Base-by-base conservation (phyloP, 129 eudicot species). In the Flaveria bidentis region DNA sequence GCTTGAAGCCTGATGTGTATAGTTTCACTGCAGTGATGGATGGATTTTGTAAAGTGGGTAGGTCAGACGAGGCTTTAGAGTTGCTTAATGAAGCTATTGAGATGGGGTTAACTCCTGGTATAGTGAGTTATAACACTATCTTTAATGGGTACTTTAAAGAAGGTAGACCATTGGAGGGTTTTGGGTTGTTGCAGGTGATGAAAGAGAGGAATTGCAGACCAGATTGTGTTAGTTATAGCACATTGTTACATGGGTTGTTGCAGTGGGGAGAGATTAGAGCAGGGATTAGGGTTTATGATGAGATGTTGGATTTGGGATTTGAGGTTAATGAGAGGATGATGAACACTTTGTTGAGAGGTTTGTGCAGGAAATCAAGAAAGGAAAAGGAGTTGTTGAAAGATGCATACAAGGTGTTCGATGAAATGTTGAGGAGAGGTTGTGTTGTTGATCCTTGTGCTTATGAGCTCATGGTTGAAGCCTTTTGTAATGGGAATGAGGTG, bases 41-140 rank as follows among this genome's bases (percentile, higher is more conserved):
- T 86, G 98, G 96, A 9, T 86, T 92, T 45, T 92, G 98, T 53
- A 92, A 89, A 71, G 98, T 92, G 82, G 96, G 98, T 12, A 84
- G 98, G 42, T 87, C 96, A 9, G 69, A 90, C 63, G 98, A 92
- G 81, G 98, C 96, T 15, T 28, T 87, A 17, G 98, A 92, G 56
- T 86, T 92, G 83, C 86, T 89, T 4, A 63, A 81, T 56, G 96
- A 89, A 80, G 98, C 90, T 41, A 49, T 84, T 80, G 78, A 70
- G 39, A 77, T 84, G 85, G 92, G 90, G 11, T 76, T 92, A 36
- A 82, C 65, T 0, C 98, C 98, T 1, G 88, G 80, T 82, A 86
- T 69, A 23, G 88, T 92, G 58, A 83, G 87, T 56, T 90, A 82
- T 69, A 92, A 88, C 70, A 86, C 98, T 46, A 61, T 92, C 51